Evolutionary conservation across 1,284 basidiomycete genomes (phyloP), one percentile per base, ranked within the genome.

Genomic region (Ustilago tritici): DNA sequence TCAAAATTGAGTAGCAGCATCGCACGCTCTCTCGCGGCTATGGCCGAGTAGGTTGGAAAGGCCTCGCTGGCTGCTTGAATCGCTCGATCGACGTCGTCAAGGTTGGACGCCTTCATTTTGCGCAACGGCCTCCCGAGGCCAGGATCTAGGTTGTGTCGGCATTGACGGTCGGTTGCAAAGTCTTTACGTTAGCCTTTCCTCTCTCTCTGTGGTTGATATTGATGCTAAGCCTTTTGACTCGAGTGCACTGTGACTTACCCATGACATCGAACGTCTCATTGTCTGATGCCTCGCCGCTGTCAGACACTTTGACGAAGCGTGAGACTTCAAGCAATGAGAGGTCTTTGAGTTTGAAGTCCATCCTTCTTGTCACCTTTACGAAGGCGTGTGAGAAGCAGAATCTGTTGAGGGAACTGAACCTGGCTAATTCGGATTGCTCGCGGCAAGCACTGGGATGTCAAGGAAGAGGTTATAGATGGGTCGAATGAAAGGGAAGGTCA

Each of bases 71-170:
- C 84, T 2, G 80, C 79, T 10, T 74, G 65, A 57, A 86, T 84
- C 9, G 84, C 84, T 60, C 81, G 72, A 62, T 86, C 83, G 41
- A 68, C 70, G 19, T 85, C 84, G 8, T 76, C 58, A 32, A 82
- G 78, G 10, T 73, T 82, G 38, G 78, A 72, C 2, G 73, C 73
- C 40, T 52, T 70, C 50, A 76, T 47, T 23, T 50, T 64, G 59
- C 68, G 65, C 46, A 76, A 55, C 31, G 68, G 60, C 61, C 19
- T 65, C 3, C 68, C 73, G 15, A 53, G 60, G 52, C 73, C 73
- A 19, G 73, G 73, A 49, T 76, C 73, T 76, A 61, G 28, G 15
- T 32, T 54, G 28, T 32, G 36, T 31, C 28, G 14, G 19, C 17
- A 15, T 23, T 31, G 58, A 31, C 41, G 19, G 46, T 64, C 57